Evolutionary conservation across 805 yeast genomes (phyloP), one percentile per base, ranked within the genome.

Genomic region (Candida taoyuanica): DNA sequence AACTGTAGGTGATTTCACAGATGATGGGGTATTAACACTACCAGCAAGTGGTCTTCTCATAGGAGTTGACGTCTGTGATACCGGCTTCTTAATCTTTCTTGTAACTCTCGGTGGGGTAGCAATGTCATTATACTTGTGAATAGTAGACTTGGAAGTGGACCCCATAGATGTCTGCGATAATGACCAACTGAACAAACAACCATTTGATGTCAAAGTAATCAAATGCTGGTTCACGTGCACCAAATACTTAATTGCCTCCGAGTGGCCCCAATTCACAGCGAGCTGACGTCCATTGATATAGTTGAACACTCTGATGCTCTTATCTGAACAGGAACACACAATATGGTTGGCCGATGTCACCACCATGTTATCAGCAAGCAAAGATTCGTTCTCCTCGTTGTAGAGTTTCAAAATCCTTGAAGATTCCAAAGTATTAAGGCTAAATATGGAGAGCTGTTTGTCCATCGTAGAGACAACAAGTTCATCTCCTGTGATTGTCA

Each of bases 181-280:
- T 3, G 49, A 47, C 82, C 82, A 76, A 6, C 52, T 55, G 42
- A 77, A 74, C 35, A 76, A 51, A 50, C 81, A 75, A 0, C 81
- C 83, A 47, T 71, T 79, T 7, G 59, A 59, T 16, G 79, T 70
- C 13, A 74, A 61, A 0, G 78, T 65, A 2, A 73, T 45, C 19
- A 70, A 52, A 13, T 63, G 51, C 5, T 47, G 48, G 4, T 50
- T 43, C 13, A 40, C 37, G 6, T 47, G 37, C 8, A 44, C 11
- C 30, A 61, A 37, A 7, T 57, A 71, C 12, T 73, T 53, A 5
- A 78, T 67, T 1, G 70, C 56, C 28, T 78, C 78, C 1, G 78
- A 68, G 46, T 74, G 80, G 0, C 76, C 89, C 82, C 83, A 81
- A 33, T 66, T 71, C 0, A 70, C 63, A 7, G 74, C 65, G 8